phyloP scores from a whole-genome alignment of 257 asterid genomes.

The Nicotiana paniculata region DNA sequence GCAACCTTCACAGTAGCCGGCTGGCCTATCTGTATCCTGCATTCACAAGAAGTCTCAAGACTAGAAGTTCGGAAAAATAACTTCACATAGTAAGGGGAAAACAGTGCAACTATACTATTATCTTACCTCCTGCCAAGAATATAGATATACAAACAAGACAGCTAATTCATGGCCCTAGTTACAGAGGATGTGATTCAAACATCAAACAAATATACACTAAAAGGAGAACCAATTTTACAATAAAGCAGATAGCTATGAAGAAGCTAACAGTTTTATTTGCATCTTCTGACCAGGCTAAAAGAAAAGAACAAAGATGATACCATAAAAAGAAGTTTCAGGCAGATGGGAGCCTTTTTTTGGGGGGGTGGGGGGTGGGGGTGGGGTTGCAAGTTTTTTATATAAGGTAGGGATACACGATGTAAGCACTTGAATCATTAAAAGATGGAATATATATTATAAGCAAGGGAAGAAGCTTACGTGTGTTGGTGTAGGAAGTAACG shows the following conservation, averaged over 20 bases:
- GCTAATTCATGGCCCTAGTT: not conserved
- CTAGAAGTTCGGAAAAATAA: not conserved
- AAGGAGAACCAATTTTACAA: not conserved
- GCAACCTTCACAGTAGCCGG: constrained; percentile 80
- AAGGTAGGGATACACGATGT: not conserved
- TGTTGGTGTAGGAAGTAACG: constrained; percentile 77
- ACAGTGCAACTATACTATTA: not conserved
- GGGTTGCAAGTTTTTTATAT: not conserved
- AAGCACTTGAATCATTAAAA: not conserved
- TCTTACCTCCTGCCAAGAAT: not conserved
- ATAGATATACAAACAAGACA: not conserved
- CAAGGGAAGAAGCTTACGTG: constrained; percentile 42
- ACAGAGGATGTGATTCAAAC: not conserved
- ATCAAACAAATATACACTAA: not conserved
- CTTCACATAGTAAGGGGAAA: not conserved
- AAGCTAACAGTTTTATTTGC: not conserved
- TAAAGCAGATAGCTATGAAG: not conserved
- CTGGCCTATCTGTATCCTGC: constrained; percentile 80
- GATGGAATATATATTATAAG: not conserved
- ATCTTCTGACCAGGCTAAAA: not conserved
- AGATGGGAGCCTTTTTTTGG: not conserved
- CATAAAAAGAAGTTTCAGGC: not conserved
- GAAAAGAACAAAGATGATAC: not conserved
- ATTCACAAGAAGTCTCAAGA: not conserved
- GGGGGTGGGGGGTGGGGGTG: not conserved